A percentile compares a stretch with the other conserved stretches of the same genome.
phyloP scores from a whole-genome alignment of 495 filamentous ascomycete species.

The Trichoderma gamsii region DNA sequence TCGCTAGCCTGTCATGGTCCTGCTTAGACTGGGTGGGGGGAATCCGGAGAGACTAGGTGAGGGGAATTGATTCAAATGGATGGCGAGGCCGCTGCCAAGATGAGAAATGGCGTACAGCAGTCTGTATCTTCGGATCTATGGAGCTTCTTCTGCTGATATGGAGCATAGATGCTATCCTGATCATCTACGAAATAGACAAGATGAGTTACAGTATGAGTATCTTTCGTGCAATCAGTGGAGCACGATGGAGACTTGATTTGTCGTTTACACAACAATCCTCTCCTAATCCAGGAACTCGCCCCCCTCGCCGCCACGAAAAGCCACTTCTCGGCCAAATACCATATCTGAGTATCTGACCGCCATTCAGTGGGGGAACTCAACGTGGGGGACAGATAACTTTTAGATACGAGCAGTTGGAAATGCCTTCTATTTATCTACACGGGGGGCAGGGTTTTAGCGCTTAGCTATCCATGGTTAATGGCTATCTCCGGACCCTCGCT shows the following conservation, averaged over 20 bases:
- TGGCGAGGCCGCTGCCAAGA: not conserved
- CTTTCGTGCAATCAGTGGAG: not conserved
- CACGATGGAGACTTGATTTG: not conserved
- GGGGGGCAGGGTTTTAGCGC: not conserved
- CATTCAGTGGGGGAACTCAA: constrained; percentile 1
- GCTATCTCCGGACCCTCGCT: not conserved
- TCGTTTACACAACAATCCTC: not conserved
- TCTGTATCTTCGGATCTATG: not conserved
- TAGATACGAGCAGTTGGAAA: not conserved
- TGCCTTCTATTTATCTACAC: not conserved
- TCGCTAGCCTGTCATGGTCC: not conserved
- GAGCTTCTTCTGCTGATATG: not conserved
- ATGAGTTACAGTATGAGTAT: not conserved
- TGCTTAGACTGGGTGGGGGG: not conserved
- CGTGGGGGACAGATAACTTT: not conserved
- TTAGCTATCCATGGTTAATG: not conserved
- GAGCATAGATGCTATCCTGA: not conserved
- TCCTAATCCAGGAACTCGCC: not conserved
- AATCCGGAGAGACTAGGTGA: not conserved
- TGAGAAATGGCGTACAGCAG: not conserved
- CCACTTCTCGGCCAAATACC: not conserved
- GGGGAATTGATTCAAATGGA: not conserved
- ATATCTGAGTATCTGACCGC: not conserved
- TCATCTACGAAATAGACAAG: not conserved
- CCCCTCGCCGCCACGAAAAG: not conserved